A percentile compares a stretch with the other conserved stretches of the same genome.
Conservation (phyloP, 495 filamentous ascomycete species). For the Annulohypoxylon maeteangense region DNA sequence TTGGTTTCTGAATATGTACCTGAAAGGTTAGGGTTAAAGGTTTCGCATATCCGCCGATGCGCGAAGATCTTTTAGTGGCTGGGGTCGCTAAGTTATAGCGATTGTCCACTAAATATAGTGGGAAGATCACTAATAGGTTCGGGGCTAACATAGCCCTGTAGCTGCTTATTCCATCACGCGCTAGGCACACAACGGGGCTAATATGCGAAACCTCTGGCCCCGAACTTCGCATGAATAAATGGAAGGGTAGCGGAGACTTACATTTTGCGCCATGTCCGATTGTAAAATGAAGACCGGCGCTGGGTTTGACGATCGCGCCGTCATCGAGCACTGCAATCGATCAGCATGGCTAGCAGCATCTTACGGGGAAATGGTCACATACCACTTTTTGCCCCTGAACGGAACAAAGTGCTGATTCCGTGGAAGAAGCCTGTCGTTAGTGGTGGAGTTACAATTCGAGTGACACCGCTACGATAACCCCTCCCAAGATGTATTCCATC, state of each 20-base stretch:
- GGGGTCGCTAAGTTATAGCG: no score
- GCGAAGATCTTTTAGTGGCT: no score
- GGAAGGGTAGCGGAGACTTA: neutral
- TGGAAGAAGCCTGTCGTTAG: slow-evolving; percentile 52
- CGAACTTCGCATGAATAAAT: neutral
- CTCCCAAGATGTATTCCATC: slow-evolving; percentile 56
- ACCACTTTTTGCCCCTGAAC: slow-evolving; percentile 55
- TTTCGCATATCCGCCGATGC: no score
- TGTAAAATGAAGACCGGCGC: slow-evolving; percentile 59
- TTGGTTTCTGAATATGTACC: no score
- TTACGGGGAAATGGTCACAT: neutral
- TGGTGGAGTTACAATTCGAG: slow-evolving; percentile 60
- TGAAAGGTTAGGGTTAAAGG: no score
- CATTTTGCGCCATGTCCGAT: slow-evolving; percentile 51
- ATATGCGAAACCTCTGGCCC: no score
- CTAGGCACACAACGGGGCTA: no score
- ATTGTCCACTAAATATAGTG: no score
- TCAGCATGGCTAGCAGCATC: neutral
- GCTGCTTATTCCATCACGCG: no score
- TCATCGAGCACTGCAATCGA: slow-evolving; percentile 45
- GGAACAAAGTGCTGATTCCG: slow-evolving; percentile 60
- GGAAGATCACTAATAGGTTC: no score
- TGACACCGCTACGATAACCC: slow-evolving; percentile 62
- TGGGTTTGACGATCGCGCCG: slow-evolving; percentile 53
- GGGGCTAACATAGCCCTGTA: no score